Percentiles rank a stretch among this genome's conserved stretches.
Evolutionary conservation across 768 basidiomycete genomes (phyloP).

Genomic region (Leccinum disarticulatum): DNA sequence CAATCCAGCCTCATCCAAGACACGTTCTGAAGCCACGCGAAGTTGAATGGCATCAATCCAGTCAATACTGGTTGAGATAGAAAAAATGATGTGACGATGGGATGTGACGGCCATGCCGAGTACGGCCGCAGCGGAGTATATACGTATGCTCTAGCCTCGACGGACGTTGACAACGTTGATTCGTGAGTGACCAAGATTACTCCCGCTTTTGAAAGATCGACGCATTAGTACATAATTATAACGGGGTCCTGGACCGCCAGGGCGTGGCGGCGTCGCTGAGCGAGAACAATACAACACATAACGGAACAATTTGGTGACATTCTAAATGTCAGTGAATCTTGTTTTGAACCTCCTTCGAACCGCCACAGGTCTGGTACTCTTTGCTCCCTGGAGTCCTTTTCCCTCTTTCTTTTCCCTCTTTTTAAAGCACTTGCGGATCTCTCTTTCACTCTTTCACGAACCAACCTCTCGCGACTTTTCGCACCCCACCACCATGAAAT

Average conservation of each 20-base stretch:
- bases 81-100: no score
- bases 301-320: neutral
- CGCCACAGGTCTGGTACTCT: constrained; percentile 5
- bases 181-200: no score
- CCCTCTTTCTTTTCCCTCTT: neutral
- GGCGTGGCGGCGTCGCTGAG: neutral
- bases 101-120: no score
- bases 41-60: no score
- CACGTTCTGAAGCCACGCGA: no score
- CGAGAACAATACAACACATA: neutral
- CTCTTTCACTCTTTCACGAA: neutral
- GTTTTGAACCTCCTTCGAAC: neutral
- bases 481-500: constrained; percentile 3
- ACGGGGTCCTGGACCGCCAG: neutral
- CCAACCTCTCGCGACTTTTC: neutral
- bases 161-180: no score
- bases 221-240: constrained; percentile 7
- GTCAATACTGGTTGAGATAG: no score
- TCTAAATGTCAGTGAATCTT: neutral
- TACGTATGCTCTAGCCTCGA: no score
- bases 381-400: constrained; percentile 3
- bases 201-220: constrained; percentile 1
- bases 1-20: no score
- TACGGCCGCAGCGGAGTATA: no score
- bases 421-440: neutral